Percentiles rank a stretch among this genome's conserved stretches.
These are phyloP conservation scores for Apophysomyces trapeziformis DNA, from an alignment of 371 early-diverging fungal species.

Conservation along the genomic window DNA sequence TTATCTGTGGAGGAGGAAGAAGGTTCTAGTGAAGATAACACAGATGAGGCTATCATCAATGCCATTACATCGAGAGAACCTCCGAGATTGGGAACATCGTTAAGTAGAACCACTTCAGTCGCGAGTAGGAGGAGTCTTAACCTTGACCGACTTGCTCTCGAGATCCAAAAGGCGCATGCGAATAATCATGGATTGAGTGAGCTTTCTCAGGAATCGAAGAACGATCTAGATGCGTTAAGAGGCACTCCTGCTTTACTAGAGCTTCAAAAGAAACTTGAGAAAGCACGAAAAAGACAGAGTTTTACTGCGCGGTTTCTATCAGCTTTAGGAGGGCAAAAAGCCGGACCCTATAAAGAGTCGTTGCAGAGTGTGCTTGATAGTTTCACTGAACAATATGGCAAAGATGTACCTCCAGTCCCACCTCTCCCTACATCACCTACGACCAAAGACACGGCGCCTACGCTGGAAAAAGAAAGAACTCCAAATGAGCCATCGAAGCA, in stretches of 20 bases:
- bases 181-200: constrained; percentile 3
- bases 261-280: constrained; percentile 39
- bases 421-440: too few relatives aligned
- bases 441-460: too few relatives aligned
- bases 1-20: constrained; percentile 38
- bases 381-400: not conserved
- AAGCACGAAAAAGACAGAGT: constrained; percentile 50
- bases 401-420: too few relatives aligned
- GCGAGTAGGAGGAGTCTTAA: constrained; percentile 16
- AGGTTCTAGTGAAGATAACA: constrained; percentile 42
- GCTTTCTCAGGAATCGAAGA: constrained; percentile 6
- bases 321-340: constrained; percentile 17
- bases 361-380: constrained; percentile 25
- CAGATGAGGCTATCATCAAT: constrained; percentile 43
- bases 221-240: constrained; percentile 10
- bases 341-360: constrained; percentile 14
- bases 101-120: constrained; percentile 37
- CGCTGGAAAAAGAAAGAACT: too few relatives aligned
- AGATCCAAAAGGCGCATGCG: constrained; percentile 11
- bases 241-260: constrained; percentile 27
- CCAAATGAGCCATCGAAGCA: not conserved
- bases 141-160: constrained; percentile 9
- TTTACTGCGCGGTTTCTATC: constrained; percentile 48
- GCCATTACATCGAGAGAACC: constrained; percentile 38
- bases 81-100: constrained; percentile 37